A percentile compares a stretch with the other conserved stretches of the same genome.
phyloP scores from a whole-genome alignment of 2,329 filamentous ascomycete species.

The Claviceps arundinis region DNA sequence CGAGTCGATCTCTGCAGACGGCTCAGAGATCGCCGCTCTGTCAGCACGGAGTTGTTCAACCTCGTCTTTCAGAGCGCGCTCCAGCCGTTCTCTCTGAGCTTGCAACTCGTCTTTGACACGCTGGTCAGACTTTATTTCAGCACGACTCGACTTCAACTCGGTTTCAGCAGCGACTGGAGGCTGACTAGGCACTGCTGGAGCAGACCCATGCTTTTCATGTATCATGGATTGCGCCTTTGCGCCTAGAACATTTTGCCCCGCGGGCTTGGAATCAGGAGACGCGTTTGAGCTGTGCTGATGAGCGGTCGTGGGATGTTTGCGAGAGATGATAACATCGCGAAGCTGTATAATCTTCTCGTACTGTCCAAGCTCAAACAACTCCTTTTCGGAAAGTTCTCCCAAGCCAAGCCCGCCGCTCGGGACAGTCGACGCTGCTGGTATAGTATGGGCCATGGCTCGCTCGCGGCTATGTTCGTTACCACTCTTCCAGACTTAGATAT shows the following conservation, averaged over 20 bases:
- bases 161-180: constrained; percentile 39
- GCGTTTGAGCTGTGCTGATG: constrained; percentile 28
- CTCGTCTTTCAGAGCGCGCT: constrained; percentile 65
- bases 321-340: constrained; percentile 67
- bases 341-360: constrained; percentile 73
- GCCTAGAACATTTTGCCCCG: not conserved
- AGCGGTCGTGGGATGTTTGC: constrained; percentile 55
- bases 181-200: constrained; percentile 4
- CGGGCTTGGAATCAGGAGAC: constrained; percentile 7
- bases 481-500: not conserved
- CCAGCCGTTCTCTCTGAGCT: constrained; percentile 68
- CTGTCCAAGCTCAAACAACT: constrained; percentile 47
- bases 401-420: not conserved
- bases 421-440: not conserved
- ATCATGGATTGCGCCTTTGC: not conserved
- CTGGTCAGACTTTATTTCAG: constrained; percentile 68
- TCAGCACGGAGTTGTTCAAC: constrained; percentile 46
- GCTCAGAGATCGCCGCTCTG: constrained; percentile 34
- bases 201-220: not conserved
- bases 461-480: not conserved
- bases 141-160: constrained; percentile 68
- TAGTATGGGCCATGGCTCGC: constrained; percentile 3
- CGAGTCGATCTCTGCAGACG: constrained; percentile 54
- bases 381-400: constrained; percentile 26
- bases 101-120: constrained; percentile 71